phyloP scores from a whole-genome alignment of 192 early-diverging fungal genomes.

The Podila clonocystis region DNA sequence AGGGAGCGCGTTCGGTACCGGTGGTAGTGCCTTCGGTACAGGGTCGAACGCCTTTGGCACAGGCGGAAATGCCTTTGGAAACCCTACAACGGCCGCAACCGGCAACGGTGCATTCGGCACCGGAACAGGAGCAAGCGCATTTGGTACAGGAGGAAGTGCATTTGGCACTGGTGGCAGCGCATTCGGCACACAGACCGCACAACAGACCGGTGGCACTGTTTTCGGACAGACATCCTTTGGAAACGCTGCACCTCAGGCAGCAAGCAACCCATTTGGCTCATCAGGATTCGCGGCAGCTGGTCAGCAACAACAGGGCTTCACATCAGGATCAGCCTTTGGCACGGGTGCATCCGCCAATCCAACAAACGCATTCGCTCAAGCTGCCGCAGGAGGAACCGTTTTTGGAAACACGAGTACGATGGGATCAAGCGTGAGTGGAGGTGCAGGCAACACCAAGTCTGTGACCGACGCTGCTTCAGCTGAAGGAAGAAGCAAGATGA shows the following conservation, averaged over 20 bases:
- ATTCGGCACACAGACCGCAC: not conserved
- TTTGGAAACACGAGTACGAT: not conserved
- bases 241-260: conserved; percentile 5
- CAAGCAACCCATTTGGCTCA: conserved; percentile 32
- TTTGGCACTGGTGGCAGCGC: not conserved
- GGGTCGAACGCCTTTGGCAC: conserved; percentile 17
- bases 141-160: conserved; percentile 7
- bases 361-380: not conserved
- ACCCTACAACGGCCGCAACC: not conserved
- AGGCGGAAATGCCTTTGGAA: not conserved
- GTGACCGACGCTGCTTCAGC: conserved; percentile 2
- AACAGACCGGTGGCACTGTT: not conserved
- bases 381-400: not conserved
- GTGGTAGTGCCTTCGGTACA: not conserved
- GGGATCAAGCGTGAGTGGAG: not conserved
- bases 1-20: not conserved
- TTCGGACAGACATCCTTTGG: conserved; percentile 2
- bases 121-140: conserved; percentile 9
- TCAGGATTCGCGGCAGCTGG: conserved; percentile 18
- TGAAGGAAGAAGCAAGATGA: conserved; percentile 25
- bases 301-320: not conserved
- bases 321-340: conserved; percentile 5
- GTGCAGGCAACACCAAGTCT: conserved; percentile 1
- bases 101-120: not conserved
- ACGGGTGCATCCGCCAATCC: not conserved